Evolutionary conservation across 2,329 filamentous ascomycete species (phyloP), one percentile per base, ranked within the genome.

Genomic region (Xylariaceae sp.): DNA sequence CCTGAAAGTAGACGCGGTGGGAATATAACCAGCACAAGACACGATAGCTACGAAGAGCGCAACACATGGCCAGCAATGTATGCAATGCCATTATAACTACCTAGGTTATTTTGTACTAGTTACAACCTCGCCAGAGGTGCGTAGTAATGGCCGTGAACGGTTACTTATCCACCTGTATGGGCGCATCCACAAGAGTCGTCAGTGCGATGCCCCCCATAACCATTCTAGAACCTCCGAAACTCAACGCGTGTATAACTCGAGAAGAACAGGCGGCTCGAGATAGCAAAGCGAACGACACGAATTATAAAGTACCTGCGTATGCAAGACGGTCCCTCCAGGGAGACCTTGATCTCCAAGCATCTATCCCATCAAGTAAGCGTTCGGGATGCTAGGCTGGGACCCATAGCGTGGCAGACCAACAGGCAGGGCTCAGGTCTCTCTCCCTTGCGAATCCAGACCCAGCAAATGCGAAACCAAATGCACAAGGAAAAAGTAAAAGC

Each of bases 181-280:
- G 47, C 41, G 47, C 63, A 66, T 61, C 61, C 63, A 65, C 63
- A 65, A 63, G 64, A 60, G 57, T 66, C 65, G 63, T 66, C 47
- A 67, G 64, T 67, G 64, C 40, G 61, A 66, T 65, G 62, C 54
- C 57, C 54, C 56, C 60, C 59, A 44, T 53, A 53, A 29, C 54
- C 47, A 22, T 57, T 58, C 57, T 60, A 12, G 10, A 7, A 58
- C 60, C 53, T 53, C 49, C 39, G 53, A 60, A 65, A 65, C 56
- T 56, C 55, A 63, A 60, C 61, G 59, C 58, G 54, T 56, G 61
- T 57, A 61, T 62, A 61, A 61, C 50, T 52, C 58, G 62, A 61
- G 58, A 56, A 57, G 47, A 61, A 55, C 54, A 57, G 56, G 54
- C 47, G 56, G 57, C 60, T 49, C 55, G 29, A 34, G 42, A 40